Conservation (phyloP, 169 alveolate species). For the Cryptosporidium bovis region DNA sequence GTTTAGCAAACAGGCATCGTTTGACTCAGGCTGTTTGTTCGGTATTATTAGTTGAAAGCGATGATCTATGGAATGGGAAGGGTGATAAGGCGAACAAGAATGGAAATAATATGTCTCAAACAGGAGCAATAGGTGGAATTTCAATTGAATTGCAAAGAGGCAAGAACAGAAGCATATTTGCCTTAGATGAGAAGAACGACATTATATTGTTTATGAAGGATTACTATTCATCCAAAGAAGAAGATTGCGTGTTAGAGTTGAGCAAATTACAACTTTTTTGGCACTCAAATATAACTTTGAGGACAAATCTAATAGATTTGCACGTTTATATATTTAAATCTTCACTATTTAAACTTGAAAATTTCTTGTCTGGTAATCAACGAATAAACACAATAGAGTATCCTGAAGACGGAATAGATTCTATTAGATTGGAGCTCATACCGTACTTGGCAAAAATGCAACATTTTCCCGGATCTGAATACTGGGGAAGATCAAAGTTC, state of each 20-base stretch:
- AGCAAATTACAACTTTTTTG: constrained; percentile 58
- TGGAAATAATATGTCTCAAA: background rate
- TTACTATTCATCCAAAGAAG: constrained; percentile 58
- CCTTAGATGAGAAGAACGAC: constrained; percentile 48
- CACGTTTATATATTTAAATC: constrained; percentile 67
- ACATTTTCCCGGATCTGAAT: constrained; percentile 67
- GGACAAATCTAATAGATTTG: constrained; percentile 24
- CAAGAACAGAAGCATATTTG: constrained; percentile 38
- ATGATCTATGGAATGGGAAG: background rate
- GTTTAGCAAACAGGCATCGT: constrained; percentile 53
- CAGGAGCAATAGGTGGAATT: constrained; percentile 28
- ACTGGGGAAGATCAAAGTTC: constrained; percentile 68
- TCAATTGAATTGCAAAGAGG: constrained; percentile 54
- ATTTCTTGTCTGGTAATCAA: background rate
- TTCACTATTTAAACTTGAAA: constrained; percentile 37
- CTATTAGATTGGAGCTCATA: constrained; percentile 41
- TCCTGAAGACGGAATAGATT: constrained; percentile 72
- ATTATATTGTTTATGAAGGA: constrained; percentile 24
- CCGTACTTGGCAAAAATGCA: constrained; percentile 65
- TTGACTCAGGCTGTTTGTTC: constrained; percentile 56
- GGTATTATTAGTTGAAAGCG: constrained; percentile 9
- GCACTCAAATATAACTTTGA: constrained; percentile 50
- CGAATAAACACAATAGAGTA: constrained; percentile 18
- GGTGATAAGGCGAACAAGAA: background rate
- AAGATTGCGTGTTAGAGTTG: constrained; percentile 23